Conservation (phyloP, 768 basidiomycete genomes). For the Boletellus emodensis region DNA sequence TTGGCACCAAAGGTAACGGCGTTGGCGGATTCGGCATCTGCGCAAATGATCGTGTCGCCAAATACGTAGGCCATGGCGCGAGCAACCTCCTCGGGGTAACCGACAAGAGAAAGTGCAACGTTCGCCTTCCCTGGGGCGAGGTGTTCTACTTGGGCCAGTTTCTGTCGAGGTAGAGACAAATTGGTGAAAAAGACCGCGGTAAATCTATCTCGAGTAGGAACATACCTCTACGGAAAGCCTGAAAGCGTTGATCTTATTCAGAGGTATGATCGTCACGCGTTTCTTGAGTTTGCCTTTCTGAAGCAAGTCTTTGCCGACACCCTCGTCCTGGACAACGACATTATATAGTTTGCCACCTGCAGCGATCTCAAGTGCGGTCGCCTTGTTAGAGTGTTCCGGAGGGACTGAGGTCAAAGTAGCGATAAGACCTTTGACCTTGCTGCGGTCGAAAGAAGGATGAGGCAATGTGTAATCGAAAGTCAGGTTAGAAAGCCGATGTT, state of each 20-base stretch:
- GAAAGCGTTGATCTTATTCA: slow-evolving; percentile 82
- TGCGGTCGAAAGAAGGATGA: slow-evolving; percentile 72
- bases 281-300: slow-evolving; percentile 75
- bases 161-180: slow-evolving; percentile 41
- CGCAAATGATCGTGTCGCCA: slow-evolving; percentile 87
- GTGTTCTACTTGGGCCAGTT: slow-evolving; percentile 66
- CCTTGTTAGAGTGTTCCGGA: slow-evolving; percentile 64
- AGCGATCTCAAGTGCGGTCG: slow-evolving; percentile 89
- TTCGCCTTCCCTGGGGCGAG: slow-evolving; percentile 79
- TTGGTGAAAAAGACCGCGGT: not conserved
- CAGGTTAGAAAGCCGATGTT: slow-evolving; percentile 61
- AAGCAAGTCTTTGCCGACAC: slow-evolving; percentile 79
- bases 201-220: not conserved
- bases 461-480: slow-evolving; percentile 85
- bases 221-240: slow-evolving; percentile 48
- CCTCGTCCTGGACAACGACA: slow-evolving; percentile 90
- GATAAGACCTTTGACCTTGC: slow-evolving; percentile 87
- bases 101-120: slow-evolving; percentile 84
- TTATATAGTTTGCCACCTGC: slow-evolving; percentile 90
- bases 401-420: slow-evolving; percentile 82
- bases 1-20: slow-evolving; percentile 72
- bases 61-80: slow-evolving; percentile 94
- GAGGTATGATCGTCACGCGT: slow-evolving; percentile 88
- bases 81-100: slow-evolving; percentile 74
- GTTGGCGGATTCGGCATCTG: slow-evolving; percentile 83